Evolutionary conservation across 139 green algal species (phyloP), one percentile per base, ranked within the genome.

Genomic region (Nannochloris sp.): DNA sequence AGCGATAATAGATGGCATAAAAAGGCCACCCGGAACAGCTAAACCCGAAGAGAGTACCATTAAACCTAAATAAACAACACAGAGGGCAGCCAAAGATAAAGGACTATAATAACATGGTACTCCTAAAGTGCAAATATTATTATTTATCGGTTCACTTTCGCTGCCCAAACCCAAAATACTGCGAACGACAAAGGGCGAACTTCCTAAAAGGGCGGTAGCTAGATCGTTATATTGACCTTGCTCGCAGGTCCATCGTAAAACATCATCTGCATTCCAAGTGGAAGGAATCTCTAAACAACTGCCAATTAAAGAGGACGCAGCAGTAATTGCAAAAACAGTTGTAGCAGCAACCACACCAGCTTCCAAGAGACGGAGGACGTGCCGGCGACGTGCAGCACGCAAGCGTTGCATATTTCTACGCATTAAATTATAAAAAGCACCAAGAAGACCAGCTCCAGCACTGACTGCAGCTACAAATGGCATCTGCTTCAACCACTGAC

Each of bases 1-100:
- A 47, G 89, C 77, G 68, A 94, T 81, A 68, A 95, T 90, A 34
- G 77, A 87, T 2, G 90, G 90, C 85, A 96, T 92, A 82, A 97
- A 97, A 19, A 97, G 77, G 29, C 91, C 91, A 3, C 83, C 89
- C 4, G 91, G 91, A 8, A 96, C 84, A 31, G 84, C 83, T 23
- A 91, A 60, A 47, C 82, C 83, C 8, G 75, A 81, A 14, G 82
- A 80, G 3, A 89, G 58, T 29, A 75, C 75, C 82, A 96, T 92
- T 7, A 96, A 76, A 4, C 78, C 42, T n/a, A 95, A 59, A 78
- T 92, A 96, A 24, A 67, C 33, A 4, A 59, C 47, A 32, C 34
- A 69, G 48, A 89, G 81, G 12, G 89, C 71, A 2, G 64, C 72
- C 37, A 95, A 67, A 23, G 56, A 67, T 35, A 57, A 66, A 1